A percentile compares a stretch with the other conserved stretches of the same genome.
phyloP scores from a whole-genome alignment of 441 rosid species.

The Daphne laureola region DNA sequence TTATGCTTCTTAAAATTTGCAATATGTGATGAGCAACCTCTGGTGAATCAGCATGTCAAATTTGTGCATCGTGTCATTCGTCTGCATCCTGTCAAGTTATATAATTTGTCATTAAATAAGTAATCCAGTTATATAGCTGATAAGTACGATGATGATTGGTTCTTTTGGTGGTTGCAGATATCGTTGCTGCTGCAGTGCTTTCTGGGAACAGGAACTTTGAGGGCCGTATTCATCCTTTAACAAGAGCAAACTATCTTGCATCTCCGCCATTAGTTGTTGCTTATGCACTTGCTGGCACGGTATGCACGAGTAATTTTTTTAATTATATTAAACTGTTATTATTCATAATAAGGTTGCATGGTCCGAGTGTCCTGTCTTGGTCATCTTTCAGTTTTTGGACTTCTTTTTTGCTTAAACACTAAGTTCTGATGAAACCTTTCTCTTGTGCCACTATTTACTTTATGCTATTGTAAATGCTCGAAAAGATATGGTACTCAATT shows the following conservation, averaged over 20 bases:
- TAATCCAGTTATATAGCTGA: too few species aligned
- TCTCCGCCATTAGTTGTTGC: slow-evolving; percentile 73
- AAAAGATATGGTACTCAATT: not conserved
- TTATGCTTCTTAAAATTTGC: too few species aligned
- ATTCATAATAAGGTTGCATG: too few species aligned
- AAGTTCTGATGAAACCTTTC: not conserved
- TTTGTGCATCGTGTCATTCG: too few species aligned
- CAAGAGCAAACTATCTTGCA: slow-evolving; percentile 65
- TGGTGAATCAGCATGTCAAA: too few species aligned
- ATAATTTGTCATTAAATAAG: too few species aligned
- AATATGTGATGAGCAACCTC: too few species aligned
- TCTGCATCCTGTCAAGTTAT: too few species aligned
- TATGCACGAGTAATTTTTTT: slow-evolving; percentile 15
- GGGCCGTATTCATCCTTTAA: slow-evolving; percentile 59
- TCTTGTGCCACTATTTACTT: not conserved
- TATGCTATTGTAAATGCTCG: not conserved
- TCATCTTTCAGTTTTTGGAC: not conserved
- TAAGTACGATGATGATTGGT: too few species aligned
- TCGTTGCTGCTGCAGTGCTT: slow-evolving; percentile 57
- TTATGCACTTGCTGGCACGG: slow-evolving; percentile 67
- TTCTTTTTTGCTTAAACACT: not conserved
- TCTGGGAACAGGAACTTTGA: slow-evolving; percentile 67
- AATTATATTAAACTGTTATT: too few species aligned
- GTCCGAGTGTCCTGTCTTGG: too few species aligned
- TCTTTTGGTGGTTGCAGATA: slow-evolving; percentile 24